Conservation (phyloP, 352 stramenopile species). For the Pythium sukuiense region DNA sequence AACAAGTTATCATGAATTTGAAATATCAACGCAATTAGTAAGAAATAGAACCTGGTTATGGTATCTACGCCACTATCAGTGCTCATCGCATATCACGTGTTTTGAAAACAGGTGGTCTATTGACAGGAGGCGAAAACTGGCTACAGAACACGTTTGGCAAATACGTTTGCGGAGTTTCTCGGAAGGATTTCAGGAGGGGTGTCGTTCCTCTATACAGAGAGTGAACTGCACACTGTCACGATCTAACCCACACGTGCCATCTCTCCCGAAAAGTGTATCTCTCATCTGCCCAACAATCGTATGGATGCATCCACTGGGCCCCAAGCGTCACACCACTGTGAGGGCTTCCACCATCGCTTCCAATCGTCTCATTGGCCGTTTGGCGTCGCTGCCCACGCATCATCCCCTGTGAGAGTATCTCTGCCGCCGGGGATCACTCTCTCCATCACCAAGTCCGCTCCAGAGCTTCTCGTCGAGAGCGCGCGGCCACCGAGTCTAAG, state of each 20-base stretch:
- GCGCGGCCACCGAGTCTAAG: background rate
- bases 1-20: background rate
- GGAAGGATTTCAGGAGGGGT: conserved; percentile 5
- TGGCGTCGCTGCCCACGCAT: background rate
- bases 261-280: conserved; percentile 13
- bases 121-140: conserved; percentile 8
- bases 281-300: background rate
- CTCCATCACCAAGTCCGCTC: background rate
- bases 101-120: conserved; percentile 6
- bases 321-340: conserved; percentile 7
- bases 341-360: background rate
- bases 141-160: conserved; percentile 3
- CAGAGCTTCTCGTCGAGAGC: background rate
- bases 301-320: background rate
- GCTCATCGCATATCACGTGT: background rate
- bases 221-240: too few species aligned
- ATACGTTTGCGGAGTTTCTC: conserved; percentile 1
- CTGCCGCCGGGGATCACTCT: background rate
- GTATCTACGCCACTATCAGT: conserved; percentile 1
- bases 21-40: too few species aligned
- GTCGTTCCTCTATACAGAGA: conserved; percentile 2
- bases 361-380: background rate
- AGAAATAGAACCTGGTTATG: background rate
- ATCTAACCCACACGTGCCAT: conserved; percentile 17
- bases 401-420: background rate